Evolutionary conservation across 2,329 filamentous ascomycete genomes (phyloP).

Genomic region (Pseudocercospora fijiensis): DNA sequence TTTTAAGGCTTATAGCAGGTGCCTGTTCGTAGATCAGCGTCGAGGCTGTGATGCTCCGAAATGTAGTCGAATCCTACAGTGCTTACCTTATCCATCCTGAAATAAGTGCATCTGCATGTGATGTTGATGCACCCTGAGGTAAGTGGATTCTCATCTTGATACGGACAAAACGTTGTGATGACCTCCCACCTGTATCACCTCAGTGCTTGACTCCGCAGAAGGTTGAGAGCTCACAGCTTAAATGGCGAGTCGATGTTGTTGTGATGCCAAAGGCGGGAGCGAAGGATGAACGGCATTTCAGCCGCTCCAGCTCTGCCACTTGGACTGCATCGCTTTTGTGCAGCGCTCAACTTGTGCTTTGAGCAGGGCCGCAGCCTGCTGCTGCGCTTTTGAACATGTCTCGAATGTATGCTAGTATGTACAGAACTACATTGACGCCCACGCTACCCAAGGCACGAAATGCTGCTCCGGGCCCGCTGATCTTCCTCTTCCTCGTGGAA

Average conservation of each 20-base stretch:
- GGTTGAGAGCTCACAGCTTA: background rate
- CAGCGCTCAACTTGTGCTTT: background rate
- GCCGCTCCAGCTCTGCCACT: background rate
- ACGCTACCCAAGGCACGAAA: slow-evolving; percentile 23
- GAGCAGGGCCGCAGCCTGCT: background rate
- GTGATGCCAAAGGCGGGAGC: background rate
- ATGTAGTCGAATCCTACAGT: background rate
- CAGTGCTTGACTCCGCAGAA: background rate
- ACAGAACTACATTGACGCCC: slow-evolving; percentile 21
- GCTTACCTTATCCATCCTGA: background rate
- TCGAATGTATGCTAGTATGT: slow-evolving; percentile 20
- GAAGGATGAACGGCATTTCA: background rate
- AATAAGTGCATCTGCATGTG: background rate
- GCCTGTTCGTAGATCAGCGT: background rate
- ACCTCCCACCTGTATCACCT: background rate
- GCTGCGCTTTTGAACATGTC: background rate
- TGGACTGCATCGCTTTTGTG: background rate
- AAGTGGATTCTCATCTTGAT: background rate
- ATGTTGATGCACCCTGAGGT: background rate
- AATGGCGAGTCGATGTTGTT: background rate
- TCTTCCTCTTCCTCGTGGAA: slow-evolving; percentile 4
- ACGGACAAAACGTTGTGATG: background rate
- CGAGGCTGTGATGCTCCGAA: background rate
- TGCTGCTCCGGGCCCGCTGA: slow-evolving; percentile 7
- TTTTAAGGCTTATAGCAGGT: background rate